Conservation (phyloP, 805 yeast species). For the Scheffersomyces lignosus region DNA sequence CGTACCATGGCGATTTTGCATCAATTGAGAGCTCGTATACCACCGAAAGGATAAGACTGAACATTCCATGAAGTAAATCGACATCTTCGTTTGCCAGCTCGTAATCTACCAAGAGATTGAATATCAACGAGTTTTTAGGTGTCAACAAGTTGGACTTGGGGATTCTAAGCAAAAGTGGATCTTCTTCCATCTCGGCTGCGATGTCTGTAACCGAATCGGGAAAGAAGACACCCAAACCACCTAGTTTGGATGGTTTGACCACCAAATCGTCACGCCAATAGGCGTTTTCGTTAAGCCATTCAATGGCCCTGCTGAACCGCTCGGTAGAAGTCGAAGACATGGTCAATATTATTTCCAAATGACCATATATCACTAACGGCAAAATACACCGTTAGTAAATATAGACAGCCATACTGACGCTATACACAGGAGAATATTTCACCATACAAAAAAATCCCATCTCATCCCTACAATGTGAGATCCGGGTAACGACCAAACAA, state of each 20-base stretch:
- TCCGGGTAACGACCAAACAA: slow-evolving; percentile 10
- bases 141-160: slow-evolving; percentile 64
- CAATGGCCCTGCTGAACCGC: slow-evolving; percentile 10
- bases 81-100: slow-evolving; percentile 26
- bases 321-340: slow-evolving; percentile 8
- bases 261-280: slow-evolving; percentile 53
- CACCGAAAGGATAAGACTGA: slow-evolving; percentile 65
- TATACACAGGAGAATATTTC: no score
- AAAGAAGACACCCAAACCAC: slow-evolving; percentile 76
- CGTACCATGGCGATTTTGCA: slow-evolving; percentile 76
- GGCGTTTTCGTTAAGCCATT: slow-evolving; percentile 61
- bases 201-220: slow-evolving; percentile 38
- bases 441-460: no score
- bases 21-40: slow-evolving; percentile 66
- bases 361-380: no score
- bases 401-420: no score
- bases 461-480: no score
- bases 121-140: slow-evolving; percentile 57
- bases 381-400: no score
- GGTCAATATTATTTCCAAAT: no score
- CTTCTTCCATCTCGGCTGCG: slow-evolving; percentile 27
- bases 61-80: slow-evolving; percentile 51
- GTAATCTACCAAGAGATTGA: slow-evolving; percentile 65
- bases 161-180: slow-evolving; percentile 49
- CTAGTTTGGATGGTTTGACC: slow-evolving; percentile 47